These are phyloP conservation scores for Vararia minispora DNA, from an alignment of 768 basidiomycete species.

Conservation along the genomic window DNA sequence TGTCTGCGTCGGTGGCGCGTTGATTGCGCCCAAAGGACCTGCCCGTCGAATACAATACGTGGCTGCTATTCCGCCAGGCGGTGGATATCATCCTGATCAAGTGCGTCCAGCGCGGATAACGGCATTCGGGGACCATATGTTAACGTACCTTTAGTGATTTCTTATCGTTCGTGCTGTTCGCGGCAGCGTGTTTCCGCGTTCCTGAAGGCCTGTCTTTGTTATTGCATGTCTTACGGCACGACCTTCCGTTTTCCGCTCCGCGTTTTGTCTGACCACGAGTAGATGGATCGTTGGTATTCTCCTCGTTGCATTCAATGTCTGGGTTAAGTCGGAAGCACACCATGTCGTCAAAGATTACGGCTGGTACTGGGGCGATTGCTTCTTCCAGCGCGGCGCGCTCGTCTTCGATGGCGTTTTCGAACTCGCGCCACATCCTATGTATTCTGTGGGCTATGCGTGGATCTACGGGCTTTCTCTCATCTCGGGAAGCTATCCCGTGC, in stretches of 20 bases:
- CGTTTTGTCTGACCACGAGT: neutral
- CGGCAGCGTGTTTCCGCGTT: constrained; percentile 84
- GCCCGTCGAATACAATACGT: constrained; percentile 90
- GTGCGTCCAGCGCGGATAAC: constrained; percentile 37
- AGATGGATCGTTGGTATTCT: constrained; percentile 80
- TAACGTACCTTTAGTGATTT: constrained; percentile 57
- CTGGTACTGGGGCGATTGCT: constrained; percentile 95
- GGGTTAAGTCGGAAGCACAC: constrained; percentile 98
- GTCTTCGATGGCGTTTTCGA: constrained; percentile 99
- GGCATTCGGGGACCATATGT: neutral
- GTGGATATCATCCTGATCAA: constrained; percentile 96
- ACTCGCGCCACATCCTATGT: constrained; percentile 90
- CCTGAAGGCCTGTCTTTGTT: constrained; percentile 63
- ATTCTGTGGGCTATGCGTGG: constrained; percentile 94
- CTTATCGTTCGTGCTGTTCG: constrained; percentile 89
- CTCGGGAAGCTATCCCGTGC: constrained; percentile 76
- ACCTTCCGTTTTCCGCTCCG: constrained; percentile 5
- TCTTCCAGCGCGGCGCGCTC: constrained; percentile 86
- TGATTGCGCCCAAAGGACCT: constrained; percentile 44
- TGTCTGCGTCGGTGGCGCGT: constrained; percentile 3
- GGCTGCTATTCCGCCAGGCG: constrained; percentile 92
- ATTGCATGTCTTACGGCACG: constrained; percentile 69
- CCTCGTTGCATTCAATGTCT: constrained; percentile 89
- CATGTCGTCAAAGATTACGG: constrained; percentile 97
- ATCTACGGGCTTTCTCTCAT: constrained; percentile 95